These are phyloP conservation scores for Lindgomyces ingoldianus DNA, from an alignment of 495 filamentous ascomycete genomes.

Conservation along the genomic window DNA sequence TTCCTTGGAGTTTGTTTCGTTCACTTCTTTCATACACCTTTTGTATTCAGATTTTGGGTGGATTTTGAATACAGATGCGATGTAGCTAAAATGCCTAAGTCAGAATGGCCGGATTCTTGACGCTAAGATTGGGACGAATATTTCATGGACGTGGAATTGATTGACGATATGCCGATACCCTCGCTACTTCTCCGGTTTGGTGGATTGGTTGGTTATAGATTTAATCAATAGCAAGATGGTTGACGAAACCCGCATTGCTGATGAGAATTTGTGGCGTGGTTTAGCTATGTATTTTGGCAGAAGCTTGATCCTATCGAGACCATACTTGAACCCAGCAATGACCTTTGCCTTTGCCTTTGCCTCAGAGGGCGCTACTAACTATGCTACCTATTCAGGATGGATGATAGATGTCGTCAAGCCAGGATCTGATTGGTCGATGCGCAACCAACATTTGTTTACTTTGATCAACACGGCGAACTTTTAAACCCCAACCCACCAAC, in stretches of 20 bases:
- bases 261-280: too few species aligned
- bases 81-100: constrained; percentile 30
- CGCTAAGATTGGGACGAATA: neutral
- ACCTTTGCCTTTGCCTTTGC: too few species aligned
- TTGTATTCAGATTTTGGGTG: constrained; percentile 3
- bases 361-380: too few species aligned
- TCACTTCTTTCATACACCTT: neutral
- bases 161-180: constrained; percentile 29
- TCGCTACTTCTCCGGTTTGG: constrained; percentile 25
- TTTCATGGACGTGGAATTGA: neutral
- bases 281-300: too few species aligned
- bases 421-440: constrained; percentile 22
- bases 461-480: constrained; percentile 15
- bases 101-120: neutral
- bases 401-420: too few species aligned
- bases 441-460: constrained; percentile 20
- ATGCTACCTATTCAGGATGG: too few species aligned
- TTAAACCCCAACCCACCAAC: neutral
- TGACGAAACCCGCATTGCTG: too few species aligned
- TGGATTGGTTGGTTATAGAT: neutral
- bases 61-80: neutral
- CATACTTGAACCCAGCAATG: neutral
- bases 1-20: neutral
- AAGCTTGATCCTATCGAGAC: neutral
- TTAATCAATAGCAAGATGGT: neutral